A percentile compares a stretch with the other conserved stretches of the same genome.
phyloP scores from a whole-genome alignment of 2,329 filamentous ascomycete genomes.

The Bipolaris bicolor region DNA sequence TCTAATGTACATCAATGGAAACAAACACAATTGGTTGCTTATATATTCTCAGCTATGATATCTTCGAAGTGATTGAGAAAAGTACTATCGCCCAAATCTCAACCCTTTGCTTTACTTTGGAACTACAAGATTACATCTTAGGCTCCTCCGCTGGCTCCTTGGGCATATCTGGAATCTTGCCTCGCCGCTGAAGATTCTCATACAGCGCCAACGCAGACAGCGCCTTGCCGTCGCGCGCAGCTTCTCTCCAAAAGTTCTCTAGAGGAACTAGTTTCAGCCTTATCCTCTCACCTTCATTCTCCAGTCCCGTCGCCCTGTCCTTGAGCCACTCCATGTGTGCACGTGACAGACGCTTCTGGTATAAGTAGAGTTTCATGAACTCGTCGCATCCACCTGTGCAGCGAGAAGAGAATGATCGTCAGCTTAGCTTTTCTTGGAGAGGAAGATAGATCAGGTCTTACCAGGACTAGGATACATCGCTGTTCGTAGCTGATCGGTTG shows the following conservation, averaged over 20 bases:
- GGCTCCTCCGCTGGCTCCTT: conserved; percentile 21
- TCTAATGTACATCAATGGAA: neutral
- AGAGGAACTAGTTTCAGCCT: conserved; percentile 62
- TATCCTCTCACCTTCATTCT: conserved; percentile 64
- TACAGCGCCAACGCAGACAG: conserved; percentile 63
- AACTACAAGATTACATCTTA: neutral
- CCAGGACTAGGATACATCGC: conserved; percentile 8
- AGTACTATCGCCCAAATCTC: no score
- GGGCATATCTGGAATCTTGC: conserved; percentile 45
- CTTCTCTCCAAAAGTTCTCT: conserved; percentile 60
- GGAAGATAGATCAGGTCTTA: neutral
- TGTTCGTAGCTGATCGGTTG: neutral
- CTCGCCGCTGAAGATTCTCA: conserved; percentile 57
- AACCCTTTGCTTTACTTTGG: no score
- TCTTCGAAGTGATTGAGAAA: no score
- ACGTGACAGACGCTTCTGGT: conserved; percentile 59
- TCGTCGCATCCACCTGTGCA: conserved; percentile 63
- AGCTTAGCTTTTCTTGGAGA: conserved; percentile 52
- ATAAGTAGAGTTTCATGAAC: conserved; percentile 63
- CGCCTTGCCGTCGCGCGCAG: conserved; percentile 62
- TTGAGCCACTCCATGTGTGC: conserved; percentile 57
- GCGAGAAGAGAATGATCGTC: conserved; percentile 45
- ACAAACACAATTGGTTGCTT: neutral
- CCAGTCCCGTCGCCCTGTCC: conserved; percentile 61
- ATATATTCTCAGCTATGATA: neutral